A percentile compares a stretch with the other conserved stretches of the same genome.
Conservation (phyloP, 2,329 filamentous ascomycete species). For the Ambrosiella xylebori region DNA sequence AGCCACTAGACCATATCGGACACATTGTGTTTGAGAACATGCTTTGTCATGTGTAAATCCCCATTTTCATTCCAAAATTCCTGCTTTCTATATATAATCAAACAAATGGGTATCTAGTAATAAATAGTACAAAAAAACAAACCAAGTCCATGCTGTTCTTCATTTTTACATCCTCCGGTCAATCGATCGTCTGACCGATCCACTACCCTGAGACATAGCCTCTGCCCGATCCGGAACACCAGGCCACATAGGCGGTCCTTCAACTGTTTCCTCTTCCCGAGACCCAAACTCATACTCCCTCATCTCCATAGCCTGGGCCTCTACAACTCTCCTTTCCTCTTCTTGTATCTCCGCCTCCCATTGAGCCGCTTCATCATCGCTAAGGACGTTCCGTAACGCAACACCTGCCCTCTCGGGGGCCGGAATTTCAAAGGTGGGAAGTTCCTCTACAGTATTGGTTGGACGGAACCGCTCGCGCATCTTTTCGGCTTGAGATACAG, state of each 20-base stretch:
- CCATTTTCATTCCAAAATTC: neutral
- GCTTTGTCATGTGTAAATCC: too few species aligned
- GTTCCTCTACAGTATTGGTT: conserved; percentile 33
- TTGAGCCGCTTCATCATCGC: neutral
- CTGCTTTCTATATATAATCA: neutral
- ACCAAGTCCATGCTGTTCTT: neutral
- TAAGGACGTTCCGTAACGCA: conserved; percentile 31
- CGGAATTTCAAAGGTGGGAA: conserved; percentile 44
- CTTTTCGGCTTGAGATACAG: conserved; percentile 41
- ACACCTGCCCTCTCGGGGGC: conserved; percentile 41
- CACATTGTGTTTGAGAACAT: too few species aligned
- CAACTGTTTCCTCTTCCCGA: too few species aligned
- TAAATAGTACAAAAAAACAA: neutral
- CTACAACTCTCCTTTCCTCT: neutral
- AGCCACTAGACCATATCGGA: too few species aligned
- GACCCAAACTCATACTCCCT: neutral
- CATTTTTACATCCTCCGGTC: neutral
- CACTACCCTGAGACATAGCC: neutral
- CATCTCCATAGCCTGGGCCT: neutral
- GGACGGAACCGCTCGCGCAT: conserved; percentile 39
- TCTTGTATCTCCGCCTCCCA: neutral
- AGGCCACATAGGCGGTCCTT: conserved; percentile 10
- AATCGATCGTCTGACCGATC: neutral
- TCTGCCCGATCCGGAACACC: neutral
- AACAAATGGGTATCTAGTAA: conserved; percentile 3